Conservation (phyloP, 75 land plant species). For the Isoetes taiwanensis region DNA sequence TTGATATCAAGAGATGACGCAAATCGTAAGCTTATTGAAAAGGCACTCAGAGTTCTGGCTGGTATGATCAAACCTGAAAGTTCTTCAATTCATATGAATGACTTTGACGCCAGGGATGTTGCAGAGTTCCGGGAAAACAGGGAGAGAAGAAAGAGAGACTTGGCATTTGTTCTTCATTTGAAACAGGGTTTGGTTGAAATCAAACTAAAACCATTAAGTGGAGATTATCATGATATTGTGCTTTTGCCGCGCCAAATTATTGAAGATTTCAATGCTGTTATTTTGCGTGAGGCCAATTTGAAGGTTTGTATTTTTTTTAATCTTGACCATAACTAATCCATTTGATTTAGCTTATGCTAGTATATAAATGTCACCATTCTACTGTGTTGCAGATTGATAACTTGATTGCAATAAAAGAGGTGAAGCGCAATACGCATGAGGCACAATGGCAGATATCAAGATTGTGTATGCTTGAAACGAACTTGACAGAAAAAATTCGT, state of each 20-base stretch:
- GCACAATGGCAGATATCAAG: constrained; percentile 23
- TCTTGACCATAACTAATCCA: not conserved
- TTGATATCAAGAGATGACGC: constrained; percentile 14
- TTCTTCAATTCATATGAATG: not conserved
- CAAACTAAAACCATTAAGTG: constrained; percentile 16
- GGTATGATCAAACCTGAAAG: constrained; percentile 4
- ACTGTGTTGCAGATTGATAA: constrained; percentile 13
- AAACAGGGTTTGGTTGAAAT: constrained; percentile 23
- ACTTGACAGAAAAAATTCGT: constrained; percentile 18
- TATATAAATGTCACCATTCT: too few species aligned
- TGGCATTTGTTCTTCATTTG: constrained; percentile 11
- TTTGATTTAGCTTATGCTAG: not conserved
- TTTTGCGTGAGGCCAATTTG: constrained; percentile 19
- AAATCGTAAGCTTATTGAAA: constrained; percentile 19
- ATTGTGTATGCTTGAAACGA: constrained; percentile 9
- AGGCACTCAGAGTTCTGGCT: constrained; percentile 10
- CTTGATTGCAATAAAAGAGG: constrained; percentile 9
- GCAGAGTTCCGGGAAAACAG: constrained; percentile 22
- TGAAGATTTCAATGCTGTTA: constrained; percentile 21
- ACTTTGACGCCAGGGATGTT: not conserved
- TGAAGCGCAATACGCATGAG: constrained; percentile 13
- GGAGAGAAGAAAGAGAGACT: constrained; percentile 17
- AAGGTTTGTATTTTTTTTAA: constrained; percentile 9
- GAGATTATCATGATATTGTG: constrained; percentile 20
- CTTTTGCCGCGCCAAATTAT: constrained; percentile 14